These are phyloP conservation scores for Fonsecaea pedrosoi DNA, from an alignment of 2,329 filamentous ascomycete genomes.

Conservation along the genomic window DNA sequence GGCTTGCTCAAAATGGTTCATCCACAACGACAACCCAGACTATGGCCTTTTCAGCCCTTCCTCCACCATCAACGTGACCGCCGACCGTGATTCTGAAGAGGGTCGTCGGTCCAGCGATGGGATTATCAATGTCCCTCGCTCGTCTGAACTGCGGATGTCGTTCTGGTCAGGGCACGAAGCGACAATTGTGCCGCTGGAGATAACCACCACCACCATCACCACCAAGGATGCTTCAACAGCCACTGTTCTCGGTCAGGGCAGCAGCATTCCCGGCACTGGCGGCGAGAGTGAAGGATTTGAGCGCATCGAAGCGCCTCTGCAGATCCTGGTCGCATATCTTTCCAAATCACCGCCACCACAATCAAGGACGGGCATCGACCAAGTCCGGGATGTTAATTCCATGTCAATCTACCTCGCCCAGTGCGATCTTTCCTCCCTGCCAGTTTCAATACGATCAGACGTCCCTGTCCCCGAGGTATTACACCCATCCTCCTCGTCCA, in stretches of 20 bases:
- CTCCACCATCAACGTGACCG: not conserved
- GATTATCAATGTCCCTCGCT: not conserved
- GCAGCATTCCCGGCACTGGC: not conserved
- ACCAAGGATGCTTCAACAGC: not conserved
- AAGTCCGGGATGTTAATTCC: slow-evolving; percentile 38
- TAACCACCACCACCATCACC: slow-evolving; percentile 48
- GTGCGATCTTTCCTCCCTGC: slow-evolving; percentile 73
- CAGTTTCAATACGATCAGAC: slow-evolving; percentile 66
- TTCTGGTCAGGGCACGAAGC: slow-evolving; percentile 51
- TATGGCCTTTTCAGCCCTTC: slow-evolving; percentile 6
- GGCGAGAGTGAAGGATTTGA: slow-evolving; percentile 47
- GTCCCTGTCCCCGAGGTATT: slow-evolving; percentile 65
- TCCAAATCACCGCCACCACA: slow-evolving; percentile 38
- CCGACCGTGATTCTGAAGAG: not conserved
- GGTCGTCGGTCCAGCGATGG: not conserved
- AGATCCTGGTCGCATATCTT: slow-evolving; percentile 67
- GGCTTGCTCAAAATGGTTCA: slow-evolving; percentile 68
- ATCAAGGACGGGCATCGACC: slow-evolving; percentile 31
- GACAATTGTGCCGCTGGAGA: slow-evolving; percentile 65
- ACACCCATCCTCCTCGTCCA: slow-evolving; percentile 57
- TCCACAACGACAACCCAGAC: slow-evolving; percentile 15
- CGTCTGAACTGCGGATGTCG: slow-evolving; percentile 30
- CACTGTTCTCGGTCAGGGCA: not conserved
- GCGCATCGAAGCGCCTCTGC: slow-evolving; percentile 59
- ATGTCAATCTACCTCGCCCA: slow-evolving; percentile 81